These are phyloP conservation scores for Aspergillus glaucus DNA, from an alignment of 2,329 filamentous ascomycete species.

Conservation along the genomic window DNA sequence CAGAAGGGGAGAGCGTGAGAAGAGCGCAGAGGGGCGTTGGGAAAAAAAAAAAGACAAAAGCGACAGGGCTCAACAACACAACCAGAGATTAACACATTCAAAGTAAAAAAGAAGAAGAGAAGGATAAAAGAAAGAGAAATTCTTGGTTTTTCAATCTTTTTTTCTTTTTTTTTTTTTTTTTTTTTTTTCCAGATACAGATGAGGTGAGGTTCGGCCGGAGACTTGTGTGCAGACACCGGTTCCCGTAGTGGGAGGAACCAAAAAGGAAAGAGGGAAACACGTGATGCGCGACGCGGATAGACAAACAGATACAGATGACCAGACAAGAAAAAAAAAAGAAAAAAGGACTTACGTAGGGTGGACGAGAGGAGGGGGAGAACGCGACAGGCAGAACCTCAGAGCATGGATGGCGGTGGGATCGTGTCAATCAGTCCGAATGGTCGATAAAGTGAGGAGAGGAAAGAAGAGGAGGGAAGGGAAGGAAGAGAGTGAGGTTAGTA, in stretches of 20 bases:
- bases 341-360: slow-evolving; percentile 12
- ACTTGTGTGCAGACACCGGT: too few relatives aligned
- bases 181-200: too few relatives aligned
- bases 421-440: slow-evolving; percentile 7
- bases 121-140: slow-evolving; percentile 3
- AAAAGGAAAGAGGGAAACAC: slow-evolving; percentile 2
- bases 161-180: too few relatives aligned
- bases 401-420: slow-evolving; percentile 16
- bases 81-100: not conserved
- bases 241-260: slow-evolving; percentile 1
- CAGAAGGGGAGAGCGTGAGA: not conserved
- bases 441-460: slow-evolving; percentile 3
- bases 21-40: not conserved
- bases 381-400: slow-evolving; percentile 15
- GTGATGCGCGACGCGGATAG: too few relatives aligned
- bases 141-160: not conserved
- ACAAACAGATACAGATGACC: not conserved
- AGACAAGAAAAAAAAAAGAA: not conserved
- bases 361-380: slow-evolving; percentile 6
- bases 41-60: not conserved
- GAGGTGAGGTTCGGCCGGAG: too few relatives aligned
- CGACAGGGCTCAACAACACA: not conserved
- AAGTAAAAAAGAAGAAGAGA: not conserved
- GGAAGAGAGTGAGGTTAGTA: slow-evolving; percentile 6
- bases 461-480: slow-evolving; percentile 2